Conservation (phyloP, 225 moss, liverwort and hornwort species). For the Pseudisothecium myosuroides region DNA sequence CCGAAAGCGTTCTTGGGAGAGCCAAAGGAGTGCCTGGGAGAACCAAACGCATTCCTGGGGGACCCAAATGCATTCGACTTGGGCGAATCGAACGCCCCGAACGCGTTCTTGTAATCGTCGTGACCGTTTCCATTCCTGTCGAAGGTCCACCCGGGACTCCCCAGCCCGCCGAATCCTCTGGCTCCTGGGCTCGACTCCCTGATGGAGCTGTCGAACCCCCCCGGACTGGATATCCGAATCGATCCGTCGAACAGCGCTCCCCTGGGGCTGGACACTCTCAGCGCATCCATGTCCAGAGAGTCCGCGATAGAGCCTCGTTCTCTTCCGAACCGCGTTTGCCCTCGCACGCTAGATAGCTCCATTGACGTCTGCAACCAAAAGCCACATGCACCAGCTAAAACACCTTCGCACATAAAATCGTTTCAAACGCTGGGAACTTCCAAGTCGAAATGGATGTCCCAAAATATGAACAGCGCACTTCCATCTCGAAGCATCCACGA, state of each 20-base stretch:
- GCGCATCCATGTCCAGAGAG: constrained; percentile 33
- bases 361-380: constrained; percentile 23
- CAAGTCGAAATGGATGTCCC: background rate
- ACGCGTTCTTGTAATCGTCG: constrained; percentile 42
- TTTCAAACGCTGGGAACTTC: background rate
- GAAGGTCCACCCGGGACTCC: constrained; percentile 44
- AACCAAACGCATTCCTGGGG: constrained; percentile 29
- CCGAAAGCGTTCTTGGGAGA: constrained; percentile 30
- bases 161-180: constrained; percentile 35
- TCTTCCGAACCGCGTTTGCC: constrained; percentile 31
- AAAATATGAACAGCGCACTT: no score
- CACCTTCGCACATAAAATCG: background rate
- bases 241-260: constrained; percentile 45
- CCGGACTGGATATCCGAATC: constrained; percentile 41
- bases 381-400: background rate
- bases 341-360: constrained; percentile 22
- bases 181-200: constrained; percentile 47
- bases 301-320: constrained; percentile 28
- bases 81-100: constrained; percentile 40
- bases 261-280: constrained; percentile 36
- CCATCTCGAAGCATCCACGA: background rate
- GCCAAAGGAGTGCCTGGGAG: constrained; percentile 24
- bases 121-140: constrained; percentile 39
- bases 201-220: constrained; percentile 35
- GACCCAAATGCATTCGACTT: constrained; percentile 43